phyloP scores from a whole-genome alignment of 2,329 filamentous ascomycete species.

The Aspergillus luchuensis region DNA sequence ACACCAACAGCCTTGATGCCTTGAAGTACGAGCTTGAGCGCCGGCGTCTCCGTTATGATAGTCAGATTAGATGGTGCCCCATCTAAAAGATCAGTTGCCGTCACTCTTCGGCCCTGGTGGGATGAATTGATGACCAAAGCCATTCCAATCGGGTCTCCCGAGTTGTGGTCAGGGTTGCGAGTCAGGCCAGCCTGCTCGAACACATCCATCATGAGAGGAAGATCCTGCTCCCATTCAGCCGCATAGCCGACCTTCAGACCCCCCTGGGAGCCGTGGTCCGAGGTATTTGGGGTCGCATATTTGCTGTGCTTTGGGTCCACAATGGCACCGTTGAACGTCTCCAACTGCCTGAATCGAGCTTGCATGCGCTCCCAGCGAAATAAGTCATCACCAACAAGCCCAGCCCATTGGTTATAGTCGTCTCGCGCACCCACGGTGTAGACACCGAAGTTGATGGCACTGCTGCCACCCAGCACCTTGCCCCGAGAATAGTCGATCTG shows the following conservation, averaged over 20 bases:
- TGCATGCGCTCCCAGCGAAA: conserved; percentile 60
- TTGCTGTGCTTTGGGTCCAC: conserved; percentile 43
- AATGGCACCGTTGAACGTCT: conserved; percentile 53
- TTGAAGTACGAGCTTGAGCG: conserved; percentile 52
- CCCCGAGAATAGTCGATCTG: conserved; percentile 55
- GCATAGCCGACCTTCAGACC: conserved; percentile 54
- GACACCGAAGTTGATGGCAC: conserved; percentile 58
- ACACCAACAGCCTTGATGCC: conserved; percentile 51
- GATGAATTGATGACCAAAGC: conserved; percentile 54
- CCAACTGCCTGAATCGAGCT: conserved; percentile 54
- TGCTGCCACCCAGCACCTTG: conserved; percentile 55
- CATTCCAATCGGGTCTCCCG: conserved; percentile 61
- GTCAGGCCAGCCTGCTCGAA: conserved; percentile 54
- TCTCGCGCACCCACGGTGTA: conserved; percentile 59
- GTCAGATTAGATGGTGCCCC: conserved; percentile 54
- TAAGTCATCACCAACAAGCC: conserved; percentile 55
- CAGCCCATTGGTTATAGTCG: conserved; percentile 65
- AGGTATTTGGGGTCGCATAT: conserved; percentile 49
- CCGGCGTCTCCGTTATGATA: conserved; percentile 52
- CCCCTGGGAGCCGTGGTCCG: conserved; percentile 54
- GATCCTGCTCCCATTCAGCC: conserved; percentile 52
- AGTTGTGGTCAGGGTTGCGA: conserved; percentile 59
- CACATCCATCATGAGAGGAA: conserved; percentile 49
- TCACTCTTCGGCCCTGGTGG: conserved; percentile 52
- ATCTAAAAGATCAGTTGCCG: conserved; percentile 54